Evolutionary conservation across 2,329 filamentous ascomycete species (phyloP), one percentile per base, ranked within the genome.

Genomic region (Fusarium redolens): DNA sequence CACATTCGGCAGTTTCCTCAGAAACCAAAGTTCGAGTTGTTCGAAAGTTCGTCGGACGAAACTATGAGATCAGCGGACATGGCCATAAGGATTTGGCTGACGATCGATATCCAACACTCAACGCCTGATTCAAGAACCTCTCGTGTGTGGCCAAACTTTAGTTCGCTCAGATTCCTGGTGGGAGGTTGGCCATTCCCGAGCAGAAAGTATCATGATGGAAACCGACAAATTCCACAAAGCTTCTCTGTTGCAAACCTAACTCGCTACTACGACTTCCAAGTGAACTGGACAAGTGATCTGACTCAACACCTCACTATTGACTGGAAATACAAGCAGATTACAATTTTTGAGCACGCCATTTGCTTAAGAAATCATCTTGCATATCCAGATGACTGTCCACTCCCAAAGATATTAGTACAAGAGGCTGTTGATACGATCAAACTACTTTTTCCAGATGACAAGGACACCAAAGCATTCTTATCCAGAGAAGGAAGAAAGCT

Each of bases 301-400:
- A 2, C 4, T 7, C 54, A n/a, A 1, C 61, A 64, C 5, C 55
- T 64, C 2, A 11, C 6, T 2, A 52, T 64, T 4, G 54, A 64
- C 10, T 52, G 45, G 61, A 33, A 64, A 33, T 59, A 52, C 9
- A 64, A 64, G 1, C 45, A 60, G 7, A 60, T 64, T 12, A 64
- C 54, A 10, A 22, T 64, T 4, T 63, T 59, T 51, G 55, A 60
- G 38, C 61, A 59, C 11, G 56, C 18, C 7, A 52, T 64, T 20
- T 28, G 33, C 13, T n/a, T 60, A 1, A 33, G 31, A 4, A 59
- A 64, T 17, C 55, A 64, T 5, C 54, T 64, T 20, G 31, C 30
- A 2, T 60, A 44, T 7, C 18, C 61, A 7, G 33, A 58, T 0
- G 41, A 20, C 8, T 59, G 37, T 22, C 38, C 38, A 7, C n/a